A percentile compares a stretch with the other conserved stretches of the same genome.
phyloP scores from a whole-genome alignment of 2,329 filamentous ascomycete genomes.

The Escovopsis weberi region DNA sequence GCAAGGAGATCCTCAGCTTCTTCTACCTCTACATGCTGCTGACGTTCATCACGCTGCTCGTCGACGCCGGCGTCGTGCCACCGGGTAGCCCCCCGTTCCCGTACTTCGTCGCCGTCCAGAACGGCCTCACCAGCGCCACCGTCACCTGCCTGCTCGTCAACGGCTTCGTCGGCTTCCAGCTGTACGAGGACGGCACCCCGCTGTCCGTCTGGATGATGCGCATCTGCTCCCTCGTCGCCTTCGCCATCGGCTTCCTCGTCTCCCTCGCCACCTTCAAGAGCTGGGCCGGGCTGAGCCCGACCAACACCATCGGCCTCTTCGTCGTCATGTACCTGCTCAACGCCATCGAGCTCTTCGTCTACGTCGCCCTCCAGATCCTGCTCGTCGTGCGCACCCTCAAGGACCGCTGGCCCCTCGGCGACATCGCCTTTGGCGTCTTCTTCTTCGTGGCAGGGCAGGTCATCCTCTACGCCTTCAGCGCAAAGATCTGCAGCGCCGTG shows the following conservation, averaged over 20 bases:
- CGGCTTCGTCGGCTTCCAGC: slow-evolving; percentile 93
- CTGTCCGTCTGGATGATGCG: slow-evolving; percentile 89
- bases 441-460: slow-evolving; percentile 91
- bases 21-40: slow-evolving; percentile 95
- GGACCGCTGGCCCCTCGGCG: slow-evolving; percentile 87
- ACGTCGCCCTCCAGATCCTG: slow-evolving; percentile 74
- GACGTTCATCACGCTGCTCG: slow-evolving; percentile 73
- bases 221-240: slow-evolving; percentile 63
- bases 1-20: slow-evolving; percentile 66
- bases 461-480: slow-evolving; percentile 78
- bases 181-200: slow-evolving; percentile 93
- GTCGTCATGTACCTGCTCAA: slow-evolving; percentile 86
- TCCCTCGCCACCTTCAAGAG: slow-evolving; percentile 85
- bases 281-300: slow-evolving; percentile 74
- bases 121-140: slow-evolving; percentile 70
- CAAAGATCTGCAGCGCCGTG: slow-evolving; percentile 66
- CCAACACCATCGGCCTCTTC: slow-evolving; percentile 79
- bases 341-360: slow-evolving; percentile 72
- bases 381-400: slow-evolving; percentile 81
- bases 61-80: slow-evolving; percentile 86
- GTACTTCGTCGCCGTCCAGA: slow-evolving; percentile 83
- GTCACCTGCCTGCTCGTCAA: slow-evolving; percentile 88
- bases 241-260: slow-evolving; percentile 73
- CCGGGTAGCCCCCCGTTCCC: slow-evolving; percentile 68
- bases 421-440: slow-evolving; percentile 79